phyloP scores from a whole-genome alignment of 257 asterid species.

The Solanum stenotomum region DNA sequence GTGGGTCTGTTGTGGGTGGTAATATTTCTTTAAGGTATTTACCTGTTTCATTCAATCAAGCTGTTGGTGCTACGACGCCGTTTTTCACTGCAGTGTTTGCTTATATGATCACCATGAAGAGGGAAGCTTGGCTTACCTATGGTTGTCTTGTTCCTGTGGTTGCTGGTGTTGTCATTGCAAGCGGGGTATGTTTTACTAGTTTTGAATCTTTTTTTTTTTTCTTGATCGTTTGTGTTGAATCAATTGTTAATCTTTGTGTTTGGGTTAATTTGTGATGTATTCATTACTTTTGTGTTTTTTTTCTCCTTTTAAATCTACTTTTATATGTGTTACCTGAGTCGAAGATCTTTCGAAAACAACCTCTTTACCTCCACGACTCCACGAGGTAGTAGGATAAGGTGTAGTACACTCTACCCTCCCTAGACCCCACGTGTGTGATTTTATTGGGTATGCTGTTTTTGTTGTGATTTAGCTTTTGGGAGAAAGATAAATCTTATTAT shows the following conservation, averaged over 20 bases:
- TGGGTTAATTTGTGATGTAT: neutral
- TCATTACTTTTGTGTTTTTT: neutral
- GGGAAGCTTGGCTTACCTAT: slow-evolving; percentile 80
- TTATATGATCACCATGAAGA: slow-evolving; percentile 60
- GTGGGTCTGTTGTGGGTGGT: slow-evolving; percentile 95
- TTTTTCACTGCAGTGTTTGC: slow-evolving; percentile 94
- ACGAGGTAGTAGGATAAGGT: neutral
- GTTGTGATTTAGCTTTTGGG: neutral
- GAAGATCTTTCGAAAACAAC: neutral
- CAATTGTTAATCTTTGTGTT: neutral
- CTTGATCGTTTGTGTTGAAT: neutral
- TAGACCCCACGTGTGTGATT: neutral
- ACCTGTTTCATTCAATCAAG: slow-evolving; percentile 95
- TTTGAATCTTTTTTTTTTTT: neutral
- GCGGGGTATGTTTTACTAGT: slow-evolving; percentile 56
- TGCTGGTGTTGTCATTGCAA: slow-evolving; percentile 86
- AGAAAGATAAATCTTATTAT: neutral
- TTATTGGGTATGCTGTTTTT: neutral
- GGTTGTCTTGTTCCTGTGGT: slow-evolving; percentile 84
- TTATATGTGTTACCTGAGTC: neutral
- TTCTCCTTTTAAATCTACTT: neutral
- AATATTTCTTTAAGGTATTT: slow-evolving; percentile 62
- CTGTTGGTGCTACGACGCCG: slow-evolving; percentile 95
- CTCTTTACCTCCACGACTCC: neutral
- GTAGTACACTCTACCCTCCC: neutral